Base-by-base conservation (phyloP, 2,329 filamentous ascomycete species). In the Pyrenophora graminea region DNA sequence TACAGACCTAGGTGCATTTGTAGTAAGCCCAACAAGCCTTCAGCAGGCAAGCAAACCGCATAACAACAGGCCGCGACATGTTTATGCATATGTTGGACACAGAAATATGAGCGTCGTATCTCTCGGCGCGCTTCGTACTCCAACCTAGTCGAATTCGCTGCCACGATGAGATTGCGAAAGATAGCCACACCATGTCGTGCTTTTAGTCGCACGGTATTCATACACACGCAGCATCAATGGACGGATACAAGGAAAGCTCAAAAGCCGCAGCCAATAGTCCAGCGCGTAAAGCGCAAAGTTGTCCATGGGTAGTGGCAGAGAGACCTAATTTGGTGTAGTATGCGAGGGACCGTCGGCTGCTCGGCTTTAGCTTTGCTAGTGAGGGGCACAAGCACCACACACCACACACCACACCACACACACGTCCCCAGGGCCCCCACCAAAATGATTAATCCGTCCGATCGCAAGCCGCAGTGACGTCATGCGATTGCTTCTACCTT, bases 151-250 rank as follows among this genome's bases (percentile, higher is more conserved):
- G 4, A 25, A 25, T 25, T 25, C 23, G 23, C 23, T 25, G 23
- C 23, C 4, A 30, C 10, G 27, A 30, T 9, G 39, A 40, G 23
- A 55, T 57, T 48, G 48, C 55, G 43, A 45, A 58, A 59, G 19
- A 25, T 41, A 50, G 58, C 56, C 56, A 59, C 52, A 2, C 21
- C 33, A 59, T 61, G 58, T 61, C 58, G 58, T 58, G 55, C 46
- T 58, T 53, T 13, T 54, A 42, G 37, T 32, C 34, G 44, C 45
- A 39, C 12, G 27, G 38, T 21, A 27, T 15, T 37, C 39, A 18
- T 15, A 21, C 18, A 17, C 32, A 34, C 23, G 21, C 17, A 19
- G 30, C 32, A 39, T n/a, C n/a, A 3, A 21, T 23, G 34, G 18
- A 17, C 3, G 39, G 25, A 36, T 31, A 33, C 38, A 21, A 43